phyloP scores from a whole-genome alignment of 2,329 filamentous ascomycete species.

The Talaromyces atroroseus region DNA sequence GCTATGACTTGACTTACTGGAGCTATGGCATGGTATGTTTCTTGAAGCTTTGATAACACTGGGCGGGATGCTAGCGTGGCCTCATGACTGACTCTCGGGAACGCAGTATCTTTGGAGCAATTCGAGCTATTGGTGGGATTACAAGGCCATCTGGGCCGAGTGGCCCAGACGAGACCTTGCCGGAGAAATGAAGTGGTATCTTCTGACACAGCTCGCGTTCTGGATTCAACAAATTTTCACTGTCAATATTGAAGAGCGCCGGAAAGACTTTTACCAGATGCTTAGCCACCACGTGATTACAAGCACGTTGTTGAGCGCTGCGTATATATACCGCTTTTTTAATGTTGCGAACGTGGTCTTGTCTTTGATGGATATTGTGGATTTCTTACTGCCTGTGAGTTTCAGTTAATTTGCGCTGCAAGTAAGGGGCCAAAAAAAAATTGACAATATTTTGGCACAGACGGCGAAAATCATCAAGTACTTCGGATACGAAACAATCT shows the following conservation, averaged over 20 bases:
- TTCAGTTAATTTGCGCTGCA: not conserved
- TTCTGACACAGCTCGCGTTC: constrained; percentile 83
- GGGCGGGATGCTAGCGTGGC: not conserved
- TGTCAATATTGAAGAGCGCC: constrained; percentile 86
- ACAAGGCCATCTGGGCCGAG: constrained; percentile 72
- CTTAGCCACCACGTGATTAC: constrained; percentile 91
- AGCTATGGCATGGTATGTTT: constrained; percentile 69
- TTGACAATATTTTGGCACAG: constrained; percentile 39
- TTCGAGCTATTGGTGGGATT: constrained; percentile 72
- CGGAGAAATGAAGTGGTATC: constrained; percentile 78
- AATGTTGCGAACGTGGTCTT: constrained; percentile 85
- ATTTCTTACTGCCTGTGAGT: constrained; percentile 77
- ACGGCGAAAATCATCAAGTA: constrained; percentile 93
- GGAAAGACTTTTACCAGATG: constrained; percentile 97
- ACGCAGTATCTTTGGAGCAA: constrained; percentile 70
- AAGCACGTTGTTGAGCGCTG: constrained; percentile 68
- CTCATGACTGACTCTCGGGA: not conserved
- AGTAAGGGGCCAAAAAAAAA: not conserved
- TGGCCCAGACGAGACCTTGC: constrained; percentile 76
- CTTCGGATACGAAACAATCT: constrained; percentile 65
- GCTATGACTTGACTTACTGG: constrained; percentile 82
- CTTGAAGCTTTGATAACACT: not conserved
- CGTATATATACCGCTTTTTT: constrained; percentile 81
- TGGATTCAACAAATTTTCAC: constrained; percentile 93
- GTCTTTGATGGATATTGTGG: constrained; percentile 88